These are phyloP conservation scores for Hirsutella minnesotensis DNA, from an alignment of 2,329 filamentous ascomycete genomes.

Conservation along the genomic window DNA sequence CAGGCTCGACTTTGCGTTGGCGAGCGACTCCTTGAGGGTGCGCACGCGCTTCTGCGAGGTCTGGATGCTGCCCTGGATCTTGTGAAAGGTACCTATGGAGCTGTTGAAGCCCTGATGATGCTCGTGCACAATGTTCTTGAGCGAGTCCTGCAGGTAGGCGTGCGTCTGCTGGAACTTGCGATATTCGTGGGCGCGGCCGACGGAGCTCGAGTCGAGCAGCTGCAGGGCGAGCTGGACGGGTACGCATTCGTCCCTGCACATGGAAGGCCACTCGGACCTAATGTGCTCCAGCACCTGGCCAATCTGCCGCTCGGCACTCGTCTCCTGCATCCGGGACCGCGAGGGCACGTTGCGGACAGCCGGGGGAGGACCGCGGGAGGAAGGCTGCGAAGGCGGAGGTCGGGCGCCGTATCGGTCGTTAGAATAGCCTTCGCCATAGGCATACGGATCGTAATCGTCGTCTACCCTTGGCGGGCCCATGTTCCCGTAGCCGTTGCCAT, in stretches of 20 bases:
- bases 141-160: slow-evolving; percentile 76
- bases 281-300: slow-evolving; percentile 67
- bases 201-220: slow-evolving; percentile 84
- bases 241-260: slow-evolving; percentile 79
- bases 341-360: slow-evolving; percentile 22
- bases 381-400: slow-evolving; percentile 20
- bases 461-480: slow-evolving; percentile 27
- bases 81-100: slow-evolving; percentile 97
- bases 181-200: slow-evolving; percentile 84
- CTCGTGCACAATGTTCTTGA: slow-evolving; percentile 94
- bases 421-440: slow-evolving; percentile 26
- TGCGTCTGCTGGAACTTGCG: slow-evolving; percentile 75
- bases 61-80: slow-evolving; percentile 90
- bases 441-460: slow-evolving; percentile 39
- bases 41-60: slow-evolving; percentile 78
- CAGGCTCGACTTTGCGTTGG: slow-evolving; percentile 67
- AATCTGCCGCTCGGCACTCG: slow-evolving; percentile 45
- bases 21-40: slow-evolving; percentile 69
- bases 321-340: slow-evolving; percentile 24
- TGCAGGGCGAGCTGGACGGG: slow-evolving; percentile 93
- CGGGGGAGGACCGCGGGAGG: slow-evolving; percentile 16
- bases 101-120: slow-evolving; percentile 99
- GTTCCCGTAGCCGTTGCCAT: slow-evolving; percentile 28
- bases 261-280: slow-evolving; percentile 79
- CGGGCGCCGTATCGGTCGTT: slow-evolving; percentile 29